These are phyloP conservation scores for Ceratocystiopsis brevicomis DNA, from an alignment of 2,329 filamentous ascomycete genomes.

Conservation along the genomic window DNA sequence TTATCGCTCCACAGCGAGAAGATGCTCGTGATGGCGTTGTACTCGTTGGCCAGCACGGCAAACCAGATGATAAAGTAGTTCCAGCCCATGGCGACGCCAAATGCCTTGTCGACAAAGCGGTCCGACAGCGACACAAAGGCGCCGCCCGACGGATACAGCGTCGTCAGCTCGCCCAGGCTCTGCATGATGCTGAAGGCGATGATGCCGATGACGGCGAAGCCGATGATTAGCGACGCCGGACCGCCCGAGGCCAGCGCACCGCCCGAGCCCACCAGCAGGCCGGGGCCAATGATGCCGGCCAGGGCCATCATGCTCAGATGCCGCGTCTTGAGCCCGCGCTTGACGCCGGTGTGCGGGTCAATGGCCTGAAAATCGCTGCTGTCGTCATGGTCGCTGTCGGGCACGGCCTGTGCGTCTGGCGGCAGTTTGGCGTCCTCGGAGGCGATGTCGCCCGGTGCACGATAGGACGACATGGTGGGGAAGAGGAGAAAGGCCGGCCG, in stretches of 20 bases:
- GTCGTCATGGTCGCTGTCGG: slow-evolving; percentile 25
- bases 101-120: slow-evolving; percentile 51
- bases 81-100: slow-evolving; percentile 51
- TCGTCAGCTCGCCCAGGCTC: slow-evolving; percentile 55
- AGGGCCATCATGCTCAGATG: slow-evolving; percentile 49
- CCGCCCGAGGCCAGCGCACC: slow-evolving; percentile 50
- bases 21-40: slow-evolving; percentile 49
- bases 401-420: slow-evolving; percentile 20
- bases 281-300: slow-evolving; percentile 47
- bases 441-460: too few relatives aligned
- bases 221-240: slow-evolving; percentile 52
- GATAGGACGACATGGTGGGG: too few relatives aligned
- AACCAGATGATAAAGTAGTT: slow-evolving; percentile 53
- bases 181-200: slow-evolving; percentile 53
- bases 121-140: slow-evolving; percentile 53
- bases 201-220: slow-evolving; percentile 52
- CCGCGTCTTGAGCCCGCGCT: slow-evolving; percentile 48
- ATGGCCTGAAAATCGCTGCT: slow-evolving; percentile 28
- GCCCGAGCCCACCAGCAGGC: slow-evolving; percentile 52
- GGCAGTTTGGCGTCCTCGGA: too few relatives aligned
- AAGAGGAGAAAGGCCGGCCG: too few relatives aligned
- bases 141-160: slow-evolving; percentile 51
- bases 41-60: slow-evolving; percentile 48
- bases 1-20: slow-evolving; percentile 45
- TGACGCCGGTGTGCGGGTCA: slow-evolving; percentile 45